These are phyloP conservation scores for Paraphaeosphaeria sporulosa DNA, from an alignment of 2,329 filamentous ascomycete genomes.

Conservation along the genomic window DNA sequence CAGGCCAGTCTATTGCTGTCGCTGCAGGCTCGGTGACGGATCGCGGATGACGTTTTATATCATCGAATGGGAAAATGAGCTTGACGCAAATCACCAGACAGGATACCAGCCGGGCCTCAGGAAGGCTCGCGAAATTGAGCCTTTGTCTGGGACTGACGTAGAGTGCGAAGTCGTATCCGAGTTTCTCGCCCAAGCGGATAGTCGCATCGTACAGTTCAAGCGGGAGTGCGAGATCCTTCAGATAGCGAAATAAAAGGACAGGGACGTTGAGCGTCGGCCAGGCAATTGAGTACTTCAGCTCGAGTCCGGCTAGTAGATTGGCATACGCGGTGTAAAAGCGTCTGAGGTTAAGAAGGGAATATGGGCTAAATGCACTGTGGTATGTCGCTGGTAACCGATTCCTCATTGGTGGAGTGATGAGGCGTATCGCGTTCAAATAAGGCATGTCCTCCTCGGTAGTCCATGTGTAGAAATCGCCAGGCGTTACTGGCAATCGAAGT, in stretches of 20 bases:
- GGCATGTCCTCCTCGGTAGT: slow-evolving; percentile 71
- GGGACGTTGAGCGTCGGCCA: slow-evolving; percentile 78
- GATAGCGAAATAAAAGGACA: slow-evolving; percentile 72
- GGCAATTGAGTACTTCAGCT: slow-evolving; percentile 71
- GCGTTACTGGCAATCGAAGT: slow-evolving; percentile 76
- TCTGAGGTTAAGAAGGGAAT: slow-evolving; percentile 56
- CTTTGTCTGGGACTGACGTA: slow-evolving; percentile 46
- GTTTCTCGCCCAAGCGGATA: slow-evolving; percentile 61
- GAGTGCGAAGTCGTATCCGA: slow-evolving; percentile 66
- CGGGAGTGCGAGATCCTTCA: slow-evolving; percentile 77
- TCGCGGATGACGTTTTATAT: slow-evolving; percentile 58
- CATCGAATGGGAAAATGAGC: slow-evolving; percentile 77
- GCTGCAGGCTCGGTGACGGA: slow-evolving; percentile 64
- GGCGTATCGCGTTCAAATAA: slow-evolving; percentile 69
- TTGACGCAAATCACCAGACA: slow-evolving; percentile 80
- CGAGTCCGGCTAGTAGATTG: slow-evolving; percentile 69
- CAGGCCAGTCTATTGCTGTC: slow-evolving; percentile 73
- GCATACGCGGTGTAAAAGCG: slow-evolving; percentile 71
- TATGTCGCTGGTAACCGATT: slow-evolving; percentile 70
- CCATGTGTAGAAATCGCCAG: slow-evolving; percentile 76
- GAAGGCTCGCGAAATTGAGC: slow-evolving; percentile 48
- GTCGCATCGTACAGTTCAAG: slow-evolving; percentile 70
- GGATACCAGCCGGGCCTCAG: slow-evolving; percentile 77
- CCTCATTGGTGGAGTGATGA: slow-evolving; percentile 69
- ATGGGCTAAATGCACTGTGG: slow-evolving; percentile 65